Evolutionary conservation across 2,329 filamentous ascomycete species (phyloP).

Genomic region (Gnomoniopsis smithogilvyi): DNA sequence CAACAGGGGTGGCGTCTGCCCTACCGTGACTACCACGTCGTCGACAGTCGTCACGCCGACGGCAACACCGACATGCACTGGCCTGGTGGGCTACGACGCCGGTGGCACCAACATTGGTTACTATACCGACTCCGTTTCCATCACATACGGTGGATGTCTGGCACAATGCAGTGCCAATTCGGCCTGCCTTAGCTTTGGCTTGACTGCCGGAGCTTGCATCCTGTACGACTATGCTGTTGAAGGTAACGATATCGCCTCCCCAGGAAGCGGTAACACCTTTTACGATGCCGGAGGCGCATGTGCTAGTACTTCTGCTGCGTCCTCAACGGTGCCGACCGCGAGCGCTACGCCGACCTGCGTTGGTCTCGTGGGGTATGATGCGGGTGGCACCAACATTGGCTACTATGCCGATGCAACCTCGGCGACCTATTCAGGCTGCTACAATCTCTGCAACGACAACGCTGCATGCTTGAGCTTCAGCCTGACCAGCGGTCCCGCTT

Average conservation of each 20-base stretch:
- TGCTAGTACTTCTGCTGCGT: slow-evolving; percentile 2
- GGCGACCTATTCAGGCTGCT: slow-evolving; percentile 14
- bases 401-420: slow-evolving; percentile 15
- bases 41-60: neutral
- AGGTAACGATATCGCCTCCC: slow-evolving; percentile 27
- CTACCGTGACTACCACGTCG: slow-evolving; percentile 1
- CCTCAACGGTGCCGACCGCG: neutral
- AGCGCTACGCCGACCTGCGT: slow-evolving; percentile 13
- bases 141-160: slow-evolving; percentile 11
- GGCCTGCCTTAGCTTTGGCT: slow-evolving; percentile 16
- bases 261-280: slow-evolving; percentile 23
- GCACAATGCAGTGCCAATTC: slow-evolving; percentile 12
- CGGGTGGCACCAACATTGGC: slow-evolving; percentile 11
- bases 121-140: slow-evolving; percentile 8
- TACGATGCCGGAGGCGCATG: slow-evolving; percentile 13
- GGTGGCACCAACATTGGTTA: slow-evolving; percentile 14
- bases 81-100: slow-evolving; percentile 14
- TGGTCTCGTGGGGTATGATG: slow-evolving; percentile 13
- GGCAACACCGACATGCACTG: slow-evolving; percentile 14
- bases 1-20: slow-evolving; percentile 11
- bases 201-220: slow-evolving; percentile 13
- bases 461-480: slow-evolving; percentile 16
- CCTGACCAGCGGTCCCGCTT: slow-evolving; percentile 6
- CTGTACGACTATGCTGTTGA: slow-evolving; percentile 15
- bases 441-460: slow-evolving; percentile 10